Evolutionary conservation across 352 stramenopile genomes (phyloP), one percentile per base, ranked within the genome.

Genomic region (Pythium myriotylum): DNA sequence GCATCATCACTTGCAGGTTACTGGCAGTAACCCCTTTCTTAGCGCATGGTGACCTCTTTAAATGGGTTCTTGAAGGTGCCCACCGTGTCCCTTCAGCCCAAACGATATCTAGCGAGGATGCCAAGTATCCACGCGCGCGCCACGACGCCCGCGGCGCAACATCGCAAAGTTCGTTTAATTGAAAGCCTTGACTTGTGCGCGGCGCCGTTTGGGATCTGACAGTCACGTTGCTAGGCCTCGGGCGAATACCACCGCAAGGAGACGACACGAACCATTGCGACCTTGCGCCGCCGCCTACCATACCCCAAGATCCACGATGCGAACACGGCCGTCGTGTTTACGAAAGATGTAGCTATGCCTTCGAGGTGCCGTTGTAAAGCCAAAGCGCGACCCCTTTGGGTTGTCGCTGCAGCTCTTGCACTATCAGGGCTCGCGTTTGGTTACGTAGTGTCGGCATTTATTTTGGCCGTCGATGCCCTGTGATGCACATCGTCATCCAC

Each of bases 141-240:
- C 7, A 65, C 84, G 59, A 86, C 76, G 50, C 72, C 78, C 14
- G 81, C 74, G 19, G 53, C 73, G 47, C 79, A 89, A 57, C 77
- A 91, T 46, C 79, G 79, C 65, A 85, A 75, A 43, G 81, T 83
- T 52, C 12, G 54, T 32, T n/a, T n/a, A n/a, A n/a, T n/a, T 2
- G 29, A 35, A 35, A 35, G 10, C 29, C 29, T 35, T 35, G 5
- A 35, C n/a, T n/a, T n/a, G n/a, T n/a, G n/a, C n/a, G n/a, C 29
- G 29, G 16, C n/a, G 14, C 4, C 27, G n/a, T 33, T 29, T 24
- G 5, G 4, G 7, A 43, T 17, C 23, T 33, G 27, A 48, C 29
- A 10, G 29, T 35, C 29, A 35, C 29, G 29, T 10, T 10, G 29
- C 29, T 33, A 70, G 63, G 51, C 39, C 16, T 65, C 65, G 55